Percentiles rank a stretch among this genome's conserved stretches.
phyloP scores from a whole-genome alignment of 768 basidiomycete genomes.

The Galerina sulciceps region DNA sequence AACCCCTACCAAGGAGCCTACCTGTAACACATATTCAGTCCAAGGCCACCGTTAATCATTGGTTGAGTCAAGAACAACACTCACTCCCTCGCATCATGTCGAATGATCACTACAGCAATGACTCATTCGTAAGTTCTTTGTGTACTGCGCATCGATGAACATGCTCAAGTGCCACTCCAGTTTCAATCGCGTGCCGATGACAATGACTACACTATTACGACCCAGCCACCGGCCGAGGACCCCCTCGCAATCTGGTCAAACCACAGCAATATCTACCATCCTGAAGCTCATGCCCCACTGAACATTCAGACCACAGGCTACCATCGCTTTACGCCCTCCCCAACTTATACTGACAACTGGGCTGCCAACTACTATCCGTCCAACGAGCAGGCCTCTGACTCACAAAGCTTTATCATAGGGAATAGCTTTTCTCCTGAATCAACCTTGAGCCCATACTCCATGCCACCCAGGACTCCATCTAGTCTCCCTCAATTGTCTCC shows the following conservation, averaged over 20 bases:
- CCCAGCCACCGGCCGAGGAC: constrained; percentile 15
- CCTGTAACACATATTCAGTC: not conserved
- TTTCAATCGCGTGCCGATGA: constrained; percentile 6
- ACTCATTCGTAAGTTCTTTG: constrained; percentile 8
- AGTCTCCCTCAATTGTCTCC: constrained; percentile 17
- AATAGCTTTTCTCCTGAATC: constrained; percentile 14
- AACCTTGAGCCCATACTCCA: constrained; percentile 9
- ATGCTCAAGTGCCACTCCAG: not conserved
- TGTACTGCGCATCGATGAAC: not conserved
- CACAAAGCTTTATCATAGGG: constrained; percentile 6
- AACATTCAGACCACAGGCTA: constrained; percentile 4
- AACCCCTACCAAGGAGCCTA: constrained; percentile 7
- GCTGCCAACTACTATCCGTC: not conserved
- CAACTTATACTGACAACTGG: constrained; percentile 7
- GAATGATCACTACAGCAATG: not conserved
- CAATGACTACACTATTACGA: constrained; percentile 21
- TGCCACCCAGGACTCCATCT: constrained; percentile 5
- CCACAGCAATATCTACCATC: not conserved
- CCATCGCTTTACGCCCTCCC: constrained; percentile 3
- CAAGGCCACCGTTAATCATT: constrained; percentile 13
- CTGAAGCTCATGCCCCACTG: not conserved
- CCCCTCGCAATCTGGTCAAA: not conserved
- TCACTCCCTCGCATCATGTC: constrained; percentile 9
- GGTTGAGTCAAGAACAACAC: constrained; percentile 19
- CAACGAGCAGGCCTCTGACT: constrained; percentile 9